Evolutionary conservation across 208 protist species (phyloP), one percentile per base, ranked within the genome.

Genomic region (Crithidia sp.): DNA sequence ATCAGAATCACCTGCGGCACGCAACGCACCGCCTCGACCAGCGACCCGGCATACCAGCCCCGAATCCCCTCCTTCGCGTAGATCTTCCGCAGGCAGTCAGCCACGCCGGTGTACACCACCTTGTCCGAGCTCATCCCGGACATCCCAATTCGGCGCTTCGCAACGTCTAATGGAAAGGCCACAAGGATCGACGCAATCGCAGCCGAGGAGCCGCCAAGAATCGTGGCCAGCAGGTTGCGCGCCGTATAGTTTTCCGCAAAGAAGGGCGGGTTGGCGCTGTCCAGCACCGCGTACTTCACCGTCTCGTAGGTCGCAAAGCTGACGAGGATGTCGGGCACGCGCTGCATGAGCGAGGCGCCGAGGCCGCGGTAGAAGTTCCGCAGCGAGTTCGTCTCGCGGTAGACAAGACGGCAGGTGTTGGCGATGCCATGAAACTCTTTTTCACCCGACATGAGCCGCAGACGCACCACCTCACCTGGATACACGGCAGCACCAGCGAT

Each of bases 251-350:
- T 86, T 45, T 87, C 78, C 49, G 83, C 89, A 64, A 87, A 85
- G 60, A 91, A 72, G 39, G 68, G 63, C 19, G 65, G 70, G 53
- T 79, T 63, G 0, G 78, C 73, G 54, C 79, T 78, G 58, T 95
- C 89, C 5, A 95, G 59, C 13, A 95, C 41, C 4, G 69, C 61
- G 62, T 95, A 95, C 77, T 97, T 97, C 28, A 95, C 69, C 13
- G 89, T 97, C 64, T 97, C 93, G 45, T 97, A 97, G 0, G 89
- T 93, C 39, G 93, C 89, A 45, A 97, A 97, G 81, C 82, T 92
- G 17, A 97, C 69, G 12, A 95, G 77, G 47, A 97, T 92, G 66
- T 97, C 93, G 0, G 93, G 93, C 49, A 97, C 91, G 9, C 89
- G 83, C 81, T 97, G 93, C 76, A 94, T 80, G 5, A 95, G 76